Conservation (phyloP, 805 yeast species). For the Wickerhamomyces bisporus region DNA sequence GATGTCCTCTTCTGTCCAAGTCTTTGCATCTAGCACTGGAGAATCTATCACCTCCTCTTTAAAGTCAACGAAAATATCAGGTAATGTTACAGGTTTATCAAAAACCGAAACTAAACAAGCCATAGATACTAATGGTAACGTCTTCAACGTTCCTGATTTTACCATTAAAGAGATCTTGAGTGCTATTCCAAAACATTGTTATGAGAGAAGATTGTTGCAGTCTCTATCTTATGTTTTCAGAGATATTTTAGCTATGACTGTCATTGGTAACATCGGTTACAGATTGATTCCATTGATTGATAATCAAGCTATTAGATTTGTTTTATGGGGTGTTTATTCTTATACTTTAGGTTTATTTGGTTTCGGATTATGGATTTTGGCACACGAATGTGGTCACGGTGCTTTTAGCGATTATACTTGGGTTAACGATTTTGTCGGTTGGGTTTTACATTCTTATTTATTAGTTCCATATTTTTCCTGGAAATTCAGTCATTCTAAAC, state of each 20-base stretch:
- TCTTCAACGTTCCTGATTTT: constrained; percentile 57
- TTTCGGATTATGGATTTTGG: constrained; percentile 57
- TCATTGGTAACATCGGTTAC: constrained; percentile 39
- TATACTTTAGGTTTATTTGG: constrained; percentile 43
- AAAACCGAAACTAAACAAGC: constrained; percentile 28
- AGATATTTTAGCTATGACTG: constrained; percentile 41
- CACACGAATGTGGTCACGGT: constrained; percentile 62
- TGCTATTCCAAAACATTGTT: constrained; percentile 59
- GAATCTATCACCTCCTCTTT: constrained; percentile 1
- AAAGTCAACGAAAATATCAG: constrained; percentile 15
- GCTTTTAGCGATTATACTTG: constrained; percentile 51
- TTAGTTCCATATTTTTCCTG: constrained; percentile 59
- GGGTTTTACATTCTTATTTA: constrained; percentile 54
- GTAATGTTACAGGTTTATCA: constrained; percentile 19
- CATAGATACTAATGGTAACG: constrained; percentile 47
- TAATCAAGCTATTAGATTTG: constrained; percentile 30
- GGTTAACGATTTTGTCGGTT: constrained; percentile 53
- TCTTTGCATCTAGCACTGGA: constrained; percentile 10
- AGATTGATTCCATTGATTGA: constrained; percentile 38
- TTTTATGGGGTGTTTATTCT: constrained; percentile 37
- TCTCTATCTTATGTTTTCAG: constrained; percentile 50
- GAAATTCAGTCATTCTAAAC: constrained; percentile 57
- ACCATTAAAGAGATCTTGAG: constrained; percentile 51
- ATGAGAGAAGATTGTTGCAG: constrained; percentile 44
- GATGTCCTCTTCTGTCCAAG: constrained; percentile 13